Percentiles rank a stretch among this genome's conserved stretches.
phyloP scores from a whole-genome alignment of 148 eudicot species.

The Fagopyrum homotropicum region DNA sequence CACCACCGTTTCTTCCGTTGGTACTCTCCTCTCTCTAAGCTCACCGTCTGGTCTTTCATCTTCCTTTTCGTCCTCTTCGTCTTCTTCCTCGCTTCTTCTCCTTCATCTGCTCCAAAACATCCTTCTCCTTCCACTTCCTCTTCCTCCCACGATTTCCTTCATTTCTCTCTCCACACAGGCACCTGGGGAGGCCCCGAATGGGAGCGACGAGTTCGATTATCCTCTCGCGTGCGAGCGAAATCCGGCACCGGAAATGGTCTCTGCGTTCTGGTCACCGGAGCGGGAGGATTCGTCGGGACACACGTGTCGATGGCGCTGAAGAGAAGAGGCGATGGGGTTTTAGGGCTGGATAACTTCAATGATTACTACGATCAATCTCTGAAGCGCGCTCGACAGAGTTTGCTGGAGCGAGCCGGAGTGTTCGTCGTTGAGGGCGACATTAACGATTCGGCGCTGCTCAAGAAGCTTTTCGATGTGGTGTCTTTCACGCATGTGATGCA shows the following conservation, averaged over 20 bases:
- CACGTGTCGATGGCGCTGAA: conserved; percentile 51
- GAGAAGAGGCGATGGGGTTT: conserved; percentile 51
- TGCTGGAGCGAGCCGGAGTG: conserved; percentile 48
- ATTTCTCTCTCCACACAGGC: conserved; percentile 16
- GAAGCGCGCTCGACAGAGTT: conserved; percentile 38
- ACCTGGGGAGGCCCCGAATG: conserved; percentile 38
- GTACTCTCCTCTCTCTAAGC: conserved; percentile 38
- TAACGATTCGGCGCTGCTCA: conserved; percentile 37
- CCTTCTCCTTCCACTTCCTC: conserved; percentile 14
- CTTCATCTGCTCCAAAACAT: conserved; percentile 16
- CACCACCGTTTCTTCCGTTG: conserved; percentile 50
- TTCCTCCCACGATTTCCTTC: conserved; percentile 11
- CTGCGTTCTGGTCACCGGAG: conserved; percentile 57
- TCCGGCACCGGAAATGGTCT: conserved; percentile 4
- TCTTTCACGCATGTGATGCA: conserved; percentile 60
- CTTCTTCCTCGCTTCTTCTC: conserved; percentile 23
- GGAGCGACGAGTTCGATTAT: conserved; percentile 43
- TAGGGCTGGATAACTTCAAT: conserved; percentile 66
- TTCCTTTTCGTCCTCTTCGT: conserved; percentile 32
- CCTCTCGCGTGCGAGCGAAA: conserved; percentile 33
- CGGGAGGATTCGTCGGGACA: conserved; percentile 64
- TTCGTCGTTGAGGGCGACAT: conserved; percentile 53
- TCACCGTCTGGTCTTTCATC: conserved; percentile 47
- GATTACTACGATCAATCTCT: conserved; percentile 42
- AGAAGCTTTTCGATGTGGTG: conserved; percentile 46